A percentile compares a stretch with the other conserved stretches of the same genome.
Evolutionary conservation across 148 eudicot genomes (phyloP).

Genomic region (Vaccinium vitisidaea): DNA sequence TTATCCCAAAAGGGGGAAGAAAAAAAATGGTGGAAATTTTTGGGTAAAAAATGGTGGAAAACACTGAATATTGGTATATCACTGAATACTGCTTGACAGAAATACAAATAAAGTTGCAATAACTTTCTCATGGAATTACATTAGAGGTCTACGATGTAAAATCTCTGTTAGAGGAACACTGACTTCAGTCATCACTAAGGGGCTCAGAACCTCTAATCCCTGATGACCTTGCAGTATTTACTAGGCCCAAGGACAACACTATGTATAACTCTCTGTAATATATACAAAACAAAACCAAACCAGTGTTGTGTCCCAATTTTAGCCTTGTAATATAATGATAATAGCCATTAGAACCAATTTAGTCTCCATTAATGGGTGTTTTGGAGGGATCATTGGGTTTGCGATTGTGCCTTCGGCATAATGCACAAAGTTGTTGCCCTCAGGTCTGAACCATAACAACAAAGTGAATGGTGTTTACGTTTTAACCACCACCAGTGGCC

Average conservation of each 20-base stretch:
- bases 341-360: background rate
- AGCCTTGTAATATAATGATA: background rate
- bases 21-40: no score
- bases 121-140: background rate
- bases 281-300: background rate
- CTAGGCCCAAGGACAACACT: background rate
- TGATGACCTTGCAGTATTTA: background rate
- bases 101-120: background rate
- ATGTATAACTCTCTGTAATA: background rate
- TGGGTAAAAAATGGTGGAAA: background rate
- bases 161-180: background rate
- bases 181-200: background rate
- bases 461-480: background rate
- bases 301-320: background rate
- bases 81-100: background rate
- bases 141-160: background rate
- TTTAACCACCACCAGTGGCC: background rate
- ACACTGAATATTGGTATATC: background rate
- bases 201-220: background rate
- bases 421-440: background rate
- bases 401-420: background rate
- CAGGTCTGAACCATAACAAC: background rate
- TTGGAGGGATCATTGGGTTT: background rate
- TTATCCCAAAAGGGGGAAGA: background rate
- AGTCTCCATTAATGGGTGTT: background rate